Evolutionary conservation across 768 basidiomycete genomes (phyloP).

Genomic region (button mushroom (Agaricus bisporus)): DNA sequence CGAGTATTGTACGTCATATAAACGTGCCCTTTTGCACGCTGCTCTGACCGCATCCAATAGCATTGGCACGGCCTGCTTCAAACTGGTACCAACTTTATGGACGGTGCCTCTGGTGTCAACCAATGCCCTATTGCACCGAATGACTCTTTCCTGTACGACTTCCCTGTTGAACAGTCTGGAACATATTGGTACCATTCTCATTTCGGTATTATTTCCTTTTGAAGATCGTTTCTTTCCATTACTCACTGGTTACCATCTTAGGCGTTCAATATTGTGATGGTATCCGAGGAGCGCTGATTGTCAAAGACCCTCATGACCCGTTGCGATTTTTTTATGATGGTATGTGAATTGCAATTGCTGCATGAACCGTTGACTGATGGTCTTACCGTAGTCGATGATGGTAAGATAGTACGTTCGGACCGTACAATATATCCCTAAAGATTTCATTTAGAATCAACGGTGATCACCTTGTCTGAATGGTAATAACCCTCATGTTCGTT

Average conservation of each 20-base stretch:
- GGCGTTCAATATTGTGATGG: conserved; percentile 42
- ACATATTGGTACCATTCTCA: conserved; percentile 35
- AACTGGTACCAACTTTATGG: conserved; percentile 28
- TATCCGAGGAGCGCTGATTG: conserved; percentile 33
- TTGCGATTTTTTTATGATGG: conserved; percentile 13
- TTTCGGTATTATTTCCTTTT: conserved; percentile 4
- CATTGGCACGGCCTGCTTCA: conserved; percentile 40
- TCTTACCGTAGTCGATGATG: conserved; percentile 21
- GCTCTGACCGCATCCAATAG: conserved; percentile 18
- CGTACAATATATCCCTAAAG: conserved; percentile 13
- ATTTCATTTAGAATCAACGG: conserved; percentile 29
- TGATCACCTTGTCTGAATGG: conserved; percentile 39
- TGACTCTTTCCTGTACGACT: conserved; percentile 33
- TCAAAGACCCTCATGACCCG: conserved; percentile 23
- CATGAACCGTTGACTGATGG: background rate
- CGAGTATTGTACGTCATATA: conserved; percentile 36
- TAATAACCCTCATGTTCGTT: background rate
- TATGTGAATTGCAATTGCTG: background rate
- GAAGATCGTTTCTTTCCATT: background rate
- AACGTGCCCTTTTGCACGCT: background rate
- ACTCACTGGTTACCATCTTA: background rate
- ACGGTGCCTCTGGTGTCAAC: conserved; percentile 31
- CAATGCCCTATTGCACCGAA: conserved; percentile 36
- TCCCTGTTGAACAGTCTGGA: conserved; percentile 30
- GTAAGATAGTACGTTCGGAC: conserved; percentile 18